phyloP scores from a whole-genome alignment of 2,329 filamentous ascomycete genomes.

The Penicillium sp. region DNA sequence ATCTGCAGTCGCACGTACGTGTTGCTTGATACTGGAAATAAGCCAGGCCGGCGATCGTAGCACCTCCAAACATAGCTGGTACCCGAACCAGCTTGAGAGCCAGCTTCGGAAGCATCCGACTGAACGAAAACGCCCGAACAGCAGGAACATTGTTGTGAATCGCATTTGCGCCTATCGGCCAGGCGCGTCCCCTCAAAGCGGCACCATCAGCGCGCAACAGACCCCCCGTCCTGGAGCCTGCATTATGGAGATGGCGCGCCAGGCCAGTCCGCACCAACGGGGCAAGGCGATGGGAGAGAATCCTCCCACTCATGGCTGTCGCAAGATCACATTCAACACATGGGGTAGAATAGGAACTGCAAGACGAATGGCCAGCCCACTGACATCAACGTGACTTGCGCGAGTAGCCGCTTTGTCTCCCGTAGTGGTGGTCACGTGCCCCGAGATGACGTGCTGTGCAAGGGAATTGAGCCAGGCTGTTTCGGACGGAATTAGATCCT shows the following conservation, averaged over 20 bases:
- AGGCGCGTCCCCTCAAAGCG: constrained; percentile 63
- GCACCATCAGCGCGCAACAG: constrained; percentile 65
- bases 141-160: constrained; percentile 73
- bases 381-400: constrained; percentile 37
- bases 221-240: constrained; percentile 62
- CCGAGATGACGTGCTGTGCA: constrained; percentile 25
- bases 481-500: constrained; percentile 5
- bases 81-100: constrained; percentile 84
- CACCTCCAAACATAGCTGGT: constrained; percentile 86
- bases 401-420: constrained; percentile 30
- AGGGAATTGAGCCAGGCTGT: constrained; percentile 20
- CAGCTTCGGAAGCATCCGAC: constrained; percentile 73
- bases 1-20: constrained; percentile 56
- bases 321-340: constrained; percentile 37
- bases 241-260: constrained; percentile 63
- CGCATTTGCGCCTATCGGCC: constrained; percentile 72
- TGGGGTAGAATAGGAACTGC: constrained; percentile 5
- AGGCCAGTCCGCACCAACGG: constrained; percentile 63
- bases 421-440: constrained; percentile 36
- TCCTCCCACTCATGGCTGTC: constrained; percentile 66
- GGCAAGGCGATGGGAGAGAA: constrained; percentile 69
- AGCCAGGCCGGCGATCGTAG: constrained; percentile 79
- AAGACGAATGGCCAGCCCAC: constrained; percentile 11
- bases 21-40: constrained; percentile 96
- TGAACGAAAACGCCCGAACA: constrained; percentile 64